These are phyloP conservation scores for Alloascoidea hylecoeti DNA, from an alignment of 805 yeast genomes.

Conservation along the genomic window DNA sequence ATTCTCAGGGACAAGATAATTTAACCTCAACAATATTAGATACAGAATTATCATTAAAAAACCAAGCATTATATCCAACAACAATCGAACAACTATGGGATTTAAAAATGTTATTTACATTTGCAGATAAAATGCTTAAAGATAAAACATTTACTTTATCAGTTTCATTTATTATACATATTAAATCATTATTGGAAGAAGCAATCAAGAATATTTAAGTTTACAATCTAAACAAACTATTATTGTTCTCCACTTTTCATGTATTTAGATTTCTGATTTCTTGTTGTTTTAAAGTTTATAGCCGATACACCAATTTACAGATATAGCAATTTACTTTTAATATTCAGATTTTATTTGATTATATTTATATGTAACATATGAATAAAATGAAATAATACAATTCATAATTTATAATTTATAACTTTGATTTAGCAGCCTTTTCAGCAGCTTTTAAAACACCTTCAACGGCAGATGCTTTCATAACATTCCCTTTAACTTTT, in stretches of 20 bases:
- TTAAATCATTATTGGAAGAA: neutral
- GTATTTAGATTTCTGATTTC: too few species aligned
- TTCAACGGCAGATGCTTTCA: conserved; percentile 77
- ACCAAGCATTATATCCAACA: conserved; percentile 25
- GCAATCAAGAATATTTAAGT: neutral
- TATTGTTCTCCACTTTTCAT: too few species aligned
- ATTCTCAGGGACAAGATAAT: conserved; percentile 9
- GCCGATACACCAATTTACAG: too few species aligned
- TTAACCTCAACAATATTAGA: conserved; percentile 35
- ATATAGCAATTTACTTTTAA: too few species aligned
- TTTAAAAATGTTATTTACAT: conserved; percentile 45
- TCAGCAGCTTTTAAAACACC: conserved; percentile 45
- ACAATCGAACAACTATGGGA: conserved; percentile 48
- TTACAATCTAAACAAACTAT: too few species aligned
- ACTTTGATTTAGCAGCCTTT: conserved; percentile 28
- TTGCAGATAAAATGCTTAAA: conserved; percentile 23
- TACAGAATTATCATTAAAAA: conserved; percentile 34
- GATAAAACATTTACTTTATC: neutral
- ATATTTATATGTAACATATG: too few species aligned
- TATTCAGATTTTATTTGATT: too few species aligned
- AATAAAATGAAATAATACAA: too few species aligned
- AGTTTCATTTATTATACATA: neutral
- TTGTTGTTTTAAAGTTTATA: too few species aligned
- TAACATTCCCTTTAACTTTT: conserved; percentile 80
- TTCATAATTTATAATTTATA: conserved; percentile 19